Percentiles rank a stretch among this genome's conserved stretches.
These are phyloP conservation scores for Serendipita sp. DNA, from an alignment of 768 basidiomycete species.

Conservation along the genomic window DNA sequence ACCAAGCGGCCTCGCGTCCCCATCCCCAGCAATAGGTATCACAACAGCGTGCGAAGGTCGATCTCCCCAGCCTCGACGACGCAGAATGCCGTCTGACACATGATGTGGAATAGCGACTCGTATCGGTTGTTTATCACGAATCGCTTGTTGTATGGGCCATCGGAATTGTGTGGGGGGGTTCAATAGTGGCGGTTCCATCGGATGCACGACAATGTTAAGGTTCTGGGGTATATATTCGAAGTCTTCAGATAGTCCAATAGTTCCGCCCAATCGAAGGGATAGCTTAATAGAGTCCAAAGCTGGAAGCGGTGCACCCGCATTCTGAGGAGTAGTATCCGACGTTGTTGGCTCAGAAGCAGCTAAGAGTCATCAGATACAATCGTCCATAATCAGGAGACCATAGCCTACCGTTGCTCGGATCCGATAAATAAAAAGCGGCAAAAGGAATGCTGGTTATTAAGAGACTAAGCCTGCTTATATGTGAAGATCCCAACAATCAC, in stretches of 20 bases:
- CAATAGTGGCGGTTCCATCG: background rate
- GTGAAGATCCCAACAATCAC: background rate
- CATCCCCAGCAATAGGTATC: conserved; percentile 14
- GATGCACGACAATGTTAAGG: conserved; percentile 2
- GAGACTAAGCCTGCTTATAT: background rate
- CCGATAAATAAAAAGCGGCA: conserved; percentile 12
- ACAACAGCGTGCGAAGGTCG: conserved; percentile 13
- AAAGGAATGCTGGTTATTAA: conserved; percentile 10
- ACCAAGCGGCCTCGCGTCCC: conserved; percentile 11
- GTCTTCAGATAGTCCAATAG: conserved; percentile 12
- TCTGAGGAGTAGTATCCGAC: background rate
- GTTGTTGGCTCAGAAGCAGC: background rate
- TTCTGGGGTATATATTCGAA: conserved; percentile 10
- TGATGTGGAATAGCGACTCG: conserved; percentile 9
- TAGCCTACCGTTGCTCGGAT: conserved; percentile 5
- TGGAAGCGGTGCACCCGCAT: background rate
- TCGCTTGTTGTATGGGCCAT: background rate
- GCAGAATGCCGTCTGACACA: conserved; percentile 9
- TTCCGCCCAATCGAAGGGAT: conserved; percentile 9
- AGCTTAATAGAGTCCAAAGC: conserved; percentile 6
- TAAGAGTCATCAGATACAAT: background rate
- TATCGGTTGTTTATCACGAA: background rate
- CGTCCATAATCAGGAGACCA: background rate
- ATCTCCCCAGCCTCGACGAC: conserved; percentile 14
- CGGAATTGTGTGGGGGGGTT: background rate